Conservation (phyloP, 148 eudicot genomes). For the Vaccinium corymbosum region DNA sequence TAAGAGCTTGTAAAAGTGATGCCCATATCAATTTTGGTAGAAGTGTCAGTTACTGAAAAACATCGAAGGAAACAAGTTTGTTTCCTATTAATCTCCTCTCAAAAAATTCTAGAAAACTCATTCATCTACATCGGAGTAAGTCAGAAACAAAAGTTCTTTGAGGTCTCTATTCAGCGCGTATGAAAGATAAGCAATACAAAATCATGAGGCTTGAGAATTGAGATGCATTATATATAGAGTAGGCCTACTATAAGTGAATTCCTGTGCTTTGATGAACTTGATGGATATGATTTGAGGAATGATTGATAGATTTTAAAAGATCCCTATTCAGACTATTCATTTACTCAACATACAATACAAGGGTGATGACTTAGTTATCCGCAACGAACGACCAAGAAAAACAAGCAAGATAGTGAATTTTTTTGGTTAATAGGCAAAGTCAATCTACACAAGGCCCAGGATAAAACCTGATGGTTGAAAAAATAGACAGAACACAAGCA, state of each 20-base stretch:
- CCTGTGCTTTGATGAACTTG: constrained; percentile 14
- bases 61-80: background rate
- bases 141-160: background rate
- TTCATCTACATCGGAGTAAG: background rate
- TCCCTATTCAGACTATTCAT: background rate
- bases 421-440: background rate
- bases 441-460: background rate
- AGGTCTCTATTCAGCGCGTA: background rate
- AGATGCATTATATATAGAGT: background rate
- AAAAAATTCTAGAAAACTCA: background rate
- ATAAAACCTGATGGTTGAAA: background rate
- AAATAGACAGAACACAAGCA: too few species aligned
- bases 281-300: constrained; percentile 22
- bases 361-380: background rate
- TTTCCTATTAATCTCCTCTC: background rate
- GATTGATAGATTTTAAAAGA: background rate
- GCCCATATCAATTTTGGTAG: too few species aligned
- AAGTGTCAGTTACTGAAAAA: background rate
- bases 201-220: background rate
- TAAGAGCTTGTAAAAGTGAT: too few species aligned
- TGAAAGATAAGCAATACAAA: background rate
- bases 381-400: background rate
- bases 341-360: background rate
- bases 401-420: background rate
- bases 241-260: background rate